A percentile compares a stretch with the other conserved stretches of the same genome.
Conservation (phyloP, 1,139 yeast genomes). For the Hansenula lynferdii region DNA sequence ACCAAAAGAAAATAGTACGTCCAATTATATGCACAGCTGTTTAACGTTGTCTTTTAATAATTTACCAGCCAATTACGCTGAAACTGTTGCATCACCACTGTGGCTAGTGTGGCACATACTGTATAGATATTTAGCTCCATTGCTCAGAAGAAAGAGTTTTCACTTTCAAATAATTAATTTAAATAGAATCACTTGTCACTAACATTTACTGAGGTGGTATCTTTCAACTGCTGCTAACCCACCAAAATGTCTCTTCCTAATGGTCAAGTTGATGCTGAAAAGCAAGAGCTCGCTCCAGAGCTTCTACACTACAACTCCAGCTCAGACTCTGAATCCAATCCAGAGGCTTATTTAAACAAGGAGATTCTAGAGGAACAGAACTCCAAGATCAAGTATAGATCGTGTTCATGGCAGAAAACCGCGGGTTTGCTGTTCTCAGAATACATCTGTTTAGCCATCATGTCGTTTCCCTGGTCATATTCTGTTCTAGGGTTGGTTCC, state of each 20-base stretch:
- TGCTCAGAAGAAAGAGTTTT: too few species aligned
- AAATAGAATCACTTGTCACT: not conserved
- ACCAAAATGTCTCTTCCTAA: not conserved
- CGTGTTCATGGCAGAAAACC: constrained; percentile 55
- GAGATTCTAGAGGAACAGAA: constrained; percentile 25
- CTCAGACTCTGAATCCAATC: constrained; percentile 5
- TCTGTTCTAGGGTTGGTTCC: constrained; percentile 56
- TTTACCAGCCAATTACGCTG: too few species aligned
- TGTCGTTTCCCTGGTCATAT: constrained; percentile 64
- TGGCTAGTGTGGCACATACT: too few species aligned
- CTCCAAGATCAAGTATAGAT: constrained; percentile 40
- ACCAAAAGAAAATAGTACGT: too few species aligned
- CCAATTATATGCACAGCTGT: too few species aligned
- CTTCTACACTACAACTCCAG: too few species aligned
- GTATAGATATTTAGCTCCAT: too few species aligned
- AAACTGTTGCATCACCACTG: too few species aligned
- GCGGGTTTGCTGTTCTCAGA: constrained; percentile 56
- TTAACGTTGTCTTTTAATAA: too few species aligned
- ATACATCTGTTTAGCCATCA: constrained; percentile 56
- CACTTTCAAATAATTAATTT: too few species aligned
- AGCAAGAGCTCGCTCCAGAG: not conserved
- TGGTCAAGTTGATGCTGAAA: not conserved
- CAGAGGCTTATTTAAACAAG: constrained; percentile 26
- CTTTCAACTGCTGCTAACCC: not conserved
- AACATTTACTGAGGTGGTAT: constrained; percentile 1